Evolutionary conservation across 1,284 basidiomycete genomes (phyloP), one percentile per base, ranked within the genome.

Genomic region (Cutaneotrichosporon spelunceum): DNA sequence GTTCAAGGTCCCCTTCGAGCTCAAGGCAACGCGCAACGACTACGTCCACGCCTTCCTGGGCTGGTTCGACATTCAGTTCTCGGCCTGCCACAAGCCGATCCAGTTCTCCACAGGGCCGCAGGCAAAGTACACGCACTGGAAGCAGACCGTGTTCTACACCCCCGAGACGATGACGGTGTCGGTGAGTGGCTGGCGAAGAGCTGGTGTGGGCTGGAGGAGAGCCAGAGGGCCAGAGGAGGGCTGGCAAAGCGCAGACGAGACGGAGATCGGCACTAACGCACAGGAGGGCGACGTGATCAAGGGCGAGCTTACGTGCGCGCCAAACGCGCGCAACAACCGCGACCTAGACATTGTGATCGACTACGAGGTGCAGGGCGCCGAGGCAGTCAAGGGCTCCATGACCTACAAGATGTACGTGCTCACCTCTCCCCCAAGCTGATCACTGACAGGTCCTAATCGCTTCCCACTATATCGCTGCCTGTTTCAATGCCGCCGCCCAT

Each of bases 31-130:
- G 53, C 85, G 96, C 61, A 90, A 93, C 76, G 96, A 99, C 77
- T 98, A 93, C 77, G 84, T 95, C 21, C 96, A 99, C 75, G 96
- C 96, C n/a, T 97, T 98, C 87, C 87, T 99, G 58, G 94, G 93
- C 42, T 99, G 96, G 96, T 99, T 99, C 80, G 96, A 99, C 79
- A 90, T 97, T 72, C 85, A 87, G 53, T 99, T 99, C 81, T 88
- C 91, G 62, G 93, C 91, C 76, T 94, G 93, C 66, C 96, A 99
- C 83, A 98, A 94, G 80, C 92, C 92, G 70, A 88, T 96, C 67
- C 87, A 88, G 73, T 97, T 97, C 81, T 93, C 90, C 56, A 97
- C 93, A 21, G 94, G 93, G 24, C 94, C 93, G 11, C 93, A 97
- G 71, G 90, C 93, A 57, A 90, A 92, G 80, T 95, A 96, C 83